phyloP scores from a whole-genome alignment of 345 rosid species.

The Pugionium cornutum region DNA sequence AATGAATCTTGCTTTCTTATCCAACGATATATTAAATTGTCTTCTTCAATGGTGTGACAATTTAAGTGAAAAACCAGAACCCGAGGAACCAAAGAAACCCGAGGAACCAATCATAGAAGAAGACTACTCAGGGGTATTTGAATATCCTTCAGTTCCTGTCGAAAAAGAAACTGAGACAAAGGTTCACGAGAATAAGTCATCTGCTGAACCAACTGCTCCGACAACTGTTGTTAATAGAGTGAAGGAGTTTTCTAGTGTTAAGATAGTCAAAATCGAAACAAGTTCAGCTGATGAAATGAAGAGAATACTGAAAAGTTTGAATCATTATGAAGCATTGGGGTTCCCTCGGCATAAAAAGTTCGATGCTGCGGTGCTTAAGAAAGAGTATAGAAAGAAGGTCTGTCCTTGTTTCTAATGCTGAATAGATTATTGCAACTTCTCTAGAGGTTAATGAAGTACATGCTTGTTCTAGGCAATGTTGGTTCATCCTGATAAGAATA shows the following conservation, averaged over 20 bases:
- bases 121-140: conserved; percentile 61
- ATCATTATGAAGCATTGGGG: conserved; percentile 89
- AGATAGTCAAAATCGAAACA: conserved; percentile 53
- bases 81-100: conserved; percentile 65
- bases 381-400: conserved; percentile 93
- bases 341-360: conserved; percentile 68
- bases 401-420: conserved; percentile 13
- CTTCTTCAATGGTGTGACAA: conserved; percentile 85
- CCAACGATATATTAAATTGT: conserved; percentile 73
- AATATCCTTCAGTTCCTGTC: conserved; percentile 51
- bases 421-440: conserved; percentile 11
- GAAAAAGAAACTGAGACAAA: conserved; percentile 57
- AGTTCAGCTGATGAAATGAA: conserved; percentile 79
- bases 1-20: conserved; percentile 81
- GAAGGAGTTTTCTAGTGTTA: conserved; percentile 51
- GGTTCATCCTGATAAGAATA: conserved; percentile 99
- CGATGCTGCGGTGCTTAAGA: conserved; percentile 62
- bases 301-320: conserved; percentile 67
- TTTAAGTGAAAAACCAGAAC: conserved; percentile 53
- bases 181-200: conserved; percentile 62
- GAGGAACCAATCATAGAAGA: conserved; percentile 58
- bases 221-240: conserved; percentile 52
- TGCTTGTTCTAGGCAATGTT: conserved; percentile 75
- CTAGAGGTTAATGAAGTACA: conserved; percentile 9
- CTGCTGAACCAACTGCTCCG: conserved; percentile 54